Percentiles rank a stretch among this genome's conserved stretches.
These are phyloP conservation scores for Phyllosticta citrichinensis DNA, from an alignment of 2,329 filamentous ascomycete species.

Conservation along the genomic window DNA sequence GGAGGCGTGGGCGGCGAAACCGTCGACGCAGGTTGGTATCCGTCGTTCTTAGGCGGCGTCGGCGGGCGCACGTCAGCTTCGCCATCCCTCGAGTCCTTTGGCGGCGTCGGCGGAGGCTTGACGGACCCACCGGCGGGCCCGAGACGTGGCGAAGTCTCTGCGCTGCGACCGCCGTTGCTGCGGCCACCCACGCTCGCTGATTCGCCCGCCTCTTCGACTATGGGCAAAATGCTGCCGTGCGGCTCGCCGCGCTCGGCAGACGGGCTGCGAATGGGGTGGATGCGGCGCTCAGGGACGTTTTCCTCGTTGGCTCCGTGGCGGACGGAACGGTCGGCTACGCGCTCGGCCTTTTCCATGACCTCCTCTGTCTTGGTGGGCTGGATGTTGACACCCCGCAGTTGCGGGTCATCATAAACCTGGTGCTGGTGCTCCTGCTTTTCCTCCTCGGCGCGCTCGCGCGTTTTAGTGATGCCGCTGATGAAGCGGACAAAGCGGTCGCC, in stretches of 20 bases:
- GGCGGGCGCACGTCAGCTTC: constrained; percentile 21
- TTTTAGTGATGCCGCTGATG: constrained; percentile 83
- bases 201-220: constrained; percentile 86
- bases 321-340: constrained; percentile 50
- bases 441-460: constrained; percentile 67
- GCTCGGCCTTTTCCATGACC: constrained; percentile 51
- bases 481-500: constrained; percentile 92
- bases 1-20: constrained; percentile 30
- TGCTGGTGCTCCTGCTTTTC: constrained; percentile 28
- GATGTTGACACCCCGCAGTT: constrained; percentile 29
- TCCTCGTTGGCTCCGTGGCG: constrained; percentile 38
- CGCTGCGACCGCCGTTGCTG: constrained; percentile 34
- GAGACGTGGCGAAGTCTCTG: constrained; percentile 9
- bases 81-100: constrained; percentile 26
- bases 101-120: constrained; percentile 35
- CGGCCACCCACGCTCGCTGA: constrained; percentile 54
- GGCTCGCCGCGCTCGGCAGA: constrained; percentile 46
- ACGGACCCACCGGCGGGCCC: constrained; percentile 12
- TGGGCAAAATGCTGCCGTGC: constrained; percentile 57
- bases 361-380: constrained; percentile 38
- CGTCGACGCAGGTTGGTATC: constrained; percentile 16
- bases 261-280: constrained; percentile 49
- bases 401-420: constrained; percentile 26
- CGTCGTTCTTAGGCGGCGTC: constrained; percentile 28
- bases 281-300: constrained; percentile 51